phyloP scores from a whole-genome alignment of 495 filamentous ascomycete species.

The Endocarpon pusillum region DNA sequence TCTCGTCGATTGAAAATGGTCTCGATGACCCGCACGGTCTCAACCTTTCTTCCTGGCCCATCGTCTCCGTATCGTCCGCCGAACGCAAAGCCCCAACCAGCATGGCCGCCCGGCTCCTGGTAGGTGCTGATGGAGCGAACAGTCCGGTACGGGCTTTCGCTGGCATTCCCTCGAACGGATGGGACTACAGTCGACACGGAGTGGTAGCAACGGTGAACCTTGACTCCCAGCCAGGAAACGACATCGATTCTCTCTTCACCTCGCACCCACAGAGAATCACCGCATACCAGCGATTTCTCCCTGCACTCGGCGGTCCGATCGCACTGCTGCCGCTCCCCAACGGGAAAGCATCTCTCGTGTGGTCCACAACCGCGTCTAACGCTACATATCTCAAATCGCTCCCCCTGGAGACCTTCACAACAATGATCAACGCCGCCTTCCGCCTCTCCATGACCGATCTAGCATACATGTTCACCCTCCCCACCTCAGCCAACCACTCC shows the following conservation, averaged over 20 bases:
- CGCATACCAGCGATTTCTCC: slow-evolving; percentile 92
- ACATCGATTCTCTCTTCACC: slow-evolving; percentile 2
- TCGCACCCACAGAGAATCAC: slow-evolving; percentile 33
- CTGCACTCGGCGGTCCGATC: slow-evolving; percentile 60
- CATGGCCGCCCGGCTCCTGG: slow-evolving; percentile 64
- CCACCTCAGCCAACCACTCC: slow-evolving; percentile 16
- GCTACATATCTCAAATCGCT: slow-evolving; percentile 69
- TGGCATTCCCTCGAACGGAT: slow-evolving; percentile 66
- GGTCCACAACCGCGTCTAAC: slow-evolving; percentile 69
- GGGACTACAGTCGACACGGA: slow-evolving; percentile 85
- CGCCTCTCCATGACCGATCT: slow-evolving; percentile 64
- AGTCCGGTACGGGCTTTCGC: slow-evolving; percentile 85
- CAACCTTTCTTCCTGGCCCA: slow-evolving; percentile 74
- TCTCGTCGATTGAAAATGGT: slow-evolving; percentile 62
- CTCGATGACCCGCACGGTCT: slow-evolving; percentile 41
- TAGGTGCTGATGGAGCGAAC: slow-evolving; percentile 89
- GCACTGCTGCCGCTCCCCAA: slow-evolving; percentile 81
- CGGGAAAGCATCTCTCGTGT: slow-evolving; percentile 70
- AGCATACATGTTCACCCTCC: slow-evolving; percentile 52
- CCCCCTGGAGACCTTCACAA: slow-evolving; percentile 49
- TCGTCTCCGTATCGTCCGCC: slow-evolving; percentile 40
- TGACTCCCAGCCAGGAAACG: slow-evolving; percentile 21
- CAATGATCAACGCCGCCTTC: slow-evolving; percentile 90
- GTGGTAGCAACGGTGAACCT: slow-evolving; percentile 78
- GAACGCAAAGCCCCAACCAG: slow-evolving; percentile 19